These are phyloP conservation scores for Paraphoma chrysanthemicola DNA, from an alignment of 2,329 filamentous ascomycete species.

Conservation along the genomic window DNA sequence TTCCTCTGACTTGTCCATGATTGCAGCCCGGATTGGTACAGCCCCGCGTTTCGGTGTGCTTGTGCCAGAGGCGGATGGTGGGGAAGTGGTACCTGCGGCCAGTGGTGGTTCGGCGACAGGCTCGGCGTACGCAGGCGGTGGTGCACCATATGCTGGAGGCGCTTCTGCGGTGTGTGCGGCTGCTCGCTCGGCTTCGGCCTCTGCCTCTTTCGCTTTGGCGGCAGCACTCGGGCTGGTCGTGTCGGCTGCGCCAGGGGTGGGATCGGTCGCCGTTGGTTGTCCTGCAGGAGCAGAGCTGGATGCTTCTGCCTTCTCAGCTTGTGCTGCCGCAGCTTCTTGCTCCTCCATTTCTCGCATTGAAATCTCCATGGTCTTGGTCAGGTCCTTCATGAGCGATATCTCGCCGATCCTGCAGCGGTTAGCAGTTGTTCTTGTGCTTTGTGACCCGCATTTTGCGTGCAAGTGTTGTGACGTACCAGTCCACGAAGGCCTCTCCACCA, in stretches of 20 bases:
- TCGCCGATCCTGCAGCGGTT: slow-evolving; percentile 75
- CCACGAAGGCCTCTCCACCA: slow-evolving; percentile 91
- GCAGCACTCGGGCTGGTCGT: slow-evolving; percentile 36
- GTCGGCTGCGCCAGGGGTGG: slow-evolving; percentile 13
- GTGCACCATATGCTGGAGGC: slow-evolving; percentile 47
- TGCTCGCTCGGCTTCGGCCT: slow-evolving; percentile 49
- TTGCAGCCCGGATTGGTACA: slow-evolving; percentile 80
- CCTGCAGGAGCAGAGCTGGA: slow-evolving; percentile 29
- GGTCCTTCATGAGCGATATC: slow-evolving; percentile 97
- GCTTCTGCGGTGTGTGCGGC: slow-evolving; percentile 40
- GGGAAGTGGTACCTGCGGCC: slow-evolving; percentile 39
- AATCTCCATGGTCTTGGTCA: slow-evolving; percentile 98
- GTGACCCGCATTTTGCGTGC: neutral
- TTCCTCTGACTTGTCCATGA: slow-evolving; percentile 88
- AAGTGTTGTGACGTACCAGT: slow-evolving; percentile 63
- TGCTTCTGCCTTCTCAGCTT: slow-evolving; percentile 38
- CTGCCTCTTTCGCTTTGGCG: slow-evolving; percentile 52
- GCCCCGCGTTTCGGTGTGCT: slow-evolving; percentile 58
- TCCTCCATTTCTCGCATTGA: slow-evolving; percentile 83
- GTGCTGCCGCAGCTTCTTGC: slow-evolving; percentile 64
- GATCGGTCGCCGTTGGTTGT: slow-evolving; percentile 15
- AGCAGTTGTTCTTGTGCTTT: slow-evolving; percentile 1
- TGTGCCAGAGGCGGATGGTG: slow-evolving; percentile 46
- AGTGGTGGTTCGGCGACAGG: slow-evolving; percentile 49
- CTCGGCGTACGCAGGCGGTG: slow-evolving; percentile 53